Percentiles rank a stretch among this genome's conserved stretches.
These are phyloP conservation scores for Globisporangium apiculatum DNA, from an alignment of 352 stramenopile species.

Conservation along the genomic window DNA sequence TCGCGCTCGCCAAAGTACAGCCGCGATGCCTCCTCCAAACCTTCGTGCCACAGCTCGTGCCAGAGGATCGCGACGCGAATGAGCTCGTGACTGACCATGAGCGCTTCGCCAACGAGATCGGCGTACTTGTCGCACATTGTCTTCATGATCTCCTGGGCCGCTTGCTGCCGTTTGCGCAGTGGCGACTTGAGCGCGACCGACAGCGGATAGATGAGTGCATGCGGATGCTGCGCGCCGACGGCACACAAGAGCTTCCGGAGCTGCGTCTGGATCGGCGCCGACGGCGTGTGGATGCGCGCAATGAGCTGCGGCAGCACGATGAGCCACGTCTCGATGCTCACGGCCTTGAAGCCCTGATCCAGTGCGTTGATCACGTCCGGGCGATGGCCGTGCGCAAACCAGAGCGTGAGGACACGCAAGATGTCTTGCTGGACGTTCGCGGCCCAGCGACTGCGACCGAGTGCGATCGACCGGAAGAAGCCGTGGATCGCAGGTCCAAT, in stretches of 20 bases:
- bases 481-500: slow-evolving; percentile 74
- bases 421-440: slow-evolving; percentile 98
- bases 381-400: slow-evolving; percentile 95
- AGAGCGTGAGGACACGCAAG: slow-evolving; percentile 96
- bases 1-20: slow-evolving; percentile 97
- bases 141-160: slow-evolving; percentile 94
- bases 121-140: slow-evolving; percentile 91
- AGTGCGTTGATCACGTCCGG: slow-evolving; percentile 82
- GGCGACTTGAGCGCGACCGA: slow-evolving; percentile 95
- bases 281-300: slow-evolving; percentile 77
- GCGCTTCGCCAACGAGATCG: slow-evolving; percentile 92
- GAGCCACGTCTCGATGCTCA: slow-evolving; percentile 97
- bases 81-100: slow-evolving; percentile 95
- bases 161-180: slow-evolving; percentile 77
- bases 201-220: slow-evolving; percentile 98
- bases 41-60: slow-evolving; percentile 98
- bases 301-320: slow-evolving; percentile 97
- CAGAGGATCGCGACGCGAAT: slow-evolving; percentile 98
- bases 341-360: slow-evolving; percentile 80
- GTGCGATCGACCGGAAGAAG: slow-evolving; percentile 95
- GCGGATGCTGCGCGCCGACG: slow-evolving; percentile 92
- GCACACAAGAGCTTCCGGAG: slow-evolving; percentile 86
- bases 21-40: slow-evolving; percentile 95
- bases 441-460: slow-evolving; percentile 93
- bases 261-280: slow-evolving; percentile 57